A percentile compares a stretch with the other conserved stretches of the same genome.
These are phyloP conservation scores for Citrus reticulata DNA, from an alignment of 345 rosid species.

Conservation along the genomic window DNA sequence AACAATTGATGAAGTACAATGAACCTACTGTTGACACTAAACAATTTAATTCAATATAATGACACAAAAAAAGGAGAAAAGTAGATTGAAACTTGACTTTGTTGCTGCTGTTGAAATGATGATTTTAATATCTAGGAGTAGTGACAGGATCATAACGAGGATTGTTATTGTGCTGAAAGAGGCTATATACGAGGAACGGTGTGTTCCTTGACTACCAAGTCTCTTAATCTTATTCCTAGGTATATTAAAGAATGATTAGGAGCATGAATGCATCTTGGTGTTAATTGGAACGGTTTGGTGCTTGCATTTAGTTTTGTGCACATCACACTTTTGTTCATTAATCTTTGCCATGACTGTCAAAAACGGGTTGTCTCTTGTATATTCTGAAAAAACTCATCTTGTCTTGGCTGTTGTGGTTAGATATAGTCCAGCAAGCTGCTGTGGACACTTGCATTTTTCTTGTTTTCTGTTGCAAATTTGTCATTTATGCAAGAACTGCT, in stretches of 20 bases:
- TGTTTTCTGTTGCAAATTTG: background rate
- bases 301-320: background rate
- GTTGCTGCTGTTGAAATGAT: background rate
- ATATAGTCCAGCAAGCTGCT: background rate
- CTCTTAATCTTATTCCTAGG: background rate
- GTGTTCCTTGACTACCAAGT: background rate
- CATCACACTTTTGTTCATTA: background rate
- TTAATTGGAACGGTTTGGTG: background rate
- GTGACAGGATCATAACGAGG: background rate
- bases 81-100: background rate
- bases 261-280: background rate
- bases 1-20: background rate
- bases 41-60: background rate
- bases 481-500: background rate
- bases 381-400: background rate
- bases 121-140: background rate
- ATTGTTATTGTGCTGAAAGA: slow-evolving; percentile 1
- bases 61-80: background rate
- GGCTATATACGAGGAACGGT: background rate
- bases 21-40: background rate
- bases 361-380: background rate
- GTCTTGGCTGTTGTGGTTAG: background rate
- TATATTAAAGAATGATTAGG: background rate
- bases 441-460: background rate
- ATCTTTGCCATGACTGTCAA: background rate